A percentile compares a stretch with the other conserved stretches of the same genome.
phyloP scores from a whole-genome alignment of 225 moss, liverwort and hornwort species.

The Sphagnum tenellum region DNA sequence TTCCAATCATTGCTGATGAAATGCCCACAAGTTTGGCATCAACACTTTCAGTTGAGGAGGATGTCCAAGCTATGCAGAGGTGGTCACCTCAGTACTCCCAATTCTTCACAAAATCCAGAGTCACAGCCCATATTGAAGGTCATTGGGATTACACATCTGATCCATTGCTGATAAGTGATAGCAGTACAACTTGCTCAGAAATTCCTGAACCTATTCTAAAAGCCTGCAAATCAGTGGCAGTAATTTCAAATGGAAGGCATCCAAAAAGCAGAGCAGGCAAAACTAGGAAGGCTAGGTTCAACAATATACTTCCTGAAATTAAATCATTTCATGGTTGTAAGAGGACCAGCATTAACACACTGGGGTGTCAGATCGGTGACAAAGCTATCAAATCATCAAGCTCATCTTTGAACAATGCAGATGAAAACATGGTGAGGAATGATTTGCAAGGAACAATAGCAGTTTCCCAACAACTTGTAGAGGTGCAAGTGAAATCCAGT shows the following conservation, averaged over 20 bases:
- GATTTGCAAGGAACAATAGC: too few species aligned
- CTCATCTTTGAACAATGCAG: too few species aligned
- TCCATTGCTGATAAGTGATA: slow-evolving; percentile 13
- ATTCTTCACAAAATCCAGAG: slow-evolving; percentile 13
- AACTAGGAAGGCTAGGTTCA: slow-evolving; percentile 21
- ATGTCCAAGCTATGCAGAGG: slow-evolving; percentile 14
- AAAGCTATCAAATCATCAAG: too few species aligned
- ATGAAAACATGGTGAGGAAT: too few species aligned
- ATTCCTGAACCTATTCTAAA: slow-evolving; percentile 4
- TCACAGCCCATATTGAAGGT: slow-evolving; percentile 5
- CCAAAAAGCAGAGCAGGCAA: slow-evolving; percentile 11
- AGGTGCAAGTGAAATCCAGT: background rate
- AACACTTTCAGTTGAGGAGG: slow-evolving; percentile 9
- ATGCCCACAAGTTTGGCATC: slow-evolving; percentile 24
- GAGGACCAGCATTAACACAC: too few species aligned
- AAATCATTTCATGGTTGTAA: too few species aligned
- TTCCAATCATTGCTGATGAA: slow-evolving; percentile 14
- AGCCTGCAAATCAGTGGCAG: slow-evolving; percentile 12
- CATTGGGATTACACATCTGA: slow-evolving; percentile 17
- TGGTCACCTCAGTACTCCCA: slow-evolving; percentile 37
- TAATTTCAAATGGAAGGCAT: background rate
- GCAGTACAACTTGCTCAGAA: slow-evolving; percentile 17
- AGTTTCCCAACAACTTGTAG: too few species aligned
- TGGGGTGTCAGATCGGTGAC: too few species aligned
- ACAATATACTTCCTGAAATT: background rate